Evolutionary conservation across 2,329 filamentous ascomycete species (phyloP).

Genomic region (Diaporthe eres): DNA sequence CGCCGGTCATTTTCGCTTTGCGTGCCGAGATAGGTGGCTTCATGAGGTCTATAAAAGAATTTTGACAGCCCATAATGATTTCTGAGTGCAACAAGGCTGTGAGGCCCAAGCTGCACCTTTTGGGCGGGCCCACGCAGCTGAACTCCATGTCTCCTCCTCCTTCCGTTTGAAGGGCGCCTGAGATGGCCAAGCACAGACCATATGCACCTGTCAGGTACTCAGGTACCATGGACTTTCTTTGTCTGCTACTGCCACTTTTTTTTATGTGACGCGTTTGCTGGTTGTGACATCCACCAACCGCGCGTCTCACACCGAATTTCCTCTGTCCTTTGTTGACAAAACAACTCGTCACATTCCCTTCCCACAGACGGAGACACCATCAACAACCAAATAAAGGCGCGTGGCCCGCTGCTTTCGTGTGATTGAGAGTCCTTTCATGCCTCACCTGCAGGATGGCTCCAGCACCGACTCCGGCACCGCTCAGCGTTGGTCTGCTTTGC

Average conservation of each 20-base stretch:
- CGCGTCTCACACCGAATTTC: not conserved
- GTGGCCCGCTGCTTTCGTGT: not conserved
- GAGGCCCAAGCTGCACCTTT: not conserved
- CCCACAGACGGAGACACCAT: not conserved
- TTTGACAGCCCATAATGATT: not conserved
- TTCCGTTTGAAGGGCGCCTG: not conserved
- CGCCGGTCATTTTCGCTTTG: fast-evolving
- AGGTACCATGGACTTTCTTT: not conserved
- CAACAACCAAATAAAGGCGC: too few species aligned
- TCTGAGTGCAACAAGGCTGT: not conserved
- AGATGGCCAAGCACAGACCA: not conserved
- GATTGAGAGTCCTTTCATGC: not conserved
- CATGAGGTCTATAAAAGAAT: too few species aligned
- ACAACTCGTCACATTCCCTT: not conserved
- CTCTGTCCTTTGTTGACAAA: not conserved
- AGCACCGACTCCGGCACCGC: not conserved
- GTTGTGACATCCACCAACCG: not conserved
- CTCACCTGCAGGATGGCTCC: constrained; percentile 3
- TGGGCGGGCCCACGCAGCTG: not conserved
- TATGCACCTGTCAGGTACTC: not conserved
- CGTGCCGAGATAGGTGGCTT: too few species aligned
- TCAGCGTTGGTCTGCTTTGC: constrained; percentile 4
- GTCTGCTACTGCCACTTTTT: not conserved
- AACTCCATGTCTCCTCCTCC: not conserved
- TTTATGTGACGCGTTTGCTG: constrained; percentile 8